Evolutionary conservation across 2,329 filamentous ascomycete genomes (phyloP).

Genomic region (Talaromyces piceae): DNA sequence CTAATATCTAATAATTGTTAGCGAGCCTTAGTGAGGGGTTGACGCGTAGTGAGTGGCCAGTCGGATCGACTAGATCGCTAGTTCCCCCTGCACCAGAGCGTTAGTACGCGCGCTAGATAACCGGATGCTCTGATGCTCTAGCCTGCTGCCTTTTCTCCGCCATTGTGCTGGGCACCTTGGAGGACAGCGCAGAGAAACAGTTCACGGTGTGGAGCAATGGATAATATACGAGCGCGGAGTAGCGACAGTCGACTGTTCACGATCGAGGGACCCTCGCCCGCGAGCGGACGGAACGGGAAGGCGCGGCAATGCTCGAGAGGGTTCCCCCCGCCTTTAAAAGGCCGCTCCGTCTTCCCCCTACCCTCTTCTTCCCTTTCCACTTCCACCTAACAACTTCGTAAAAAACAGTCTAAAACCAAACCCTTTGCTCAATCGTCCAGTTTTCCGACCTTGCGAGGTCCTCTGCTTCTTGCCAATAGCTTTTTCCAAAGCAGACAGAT

Average conservation of each 20-base stretch:
- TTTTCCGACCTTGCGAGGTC: not conserved
- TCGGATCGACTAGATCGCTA: conserved; percentile 3
- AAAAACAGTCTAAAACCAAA: not conserved
- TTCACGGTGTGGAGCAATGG: not conserved
- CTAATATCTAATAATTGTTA: no score
- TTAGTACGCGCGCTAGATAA: not conserved
- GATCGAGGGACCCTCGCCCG: not conserved
- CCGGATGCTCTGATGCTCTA: not conserved
- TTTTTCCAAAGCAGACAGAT: conserved; percentile 30
- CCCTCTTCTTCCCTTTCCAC: not conserved
- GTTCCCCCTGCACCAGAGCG: not conserved
- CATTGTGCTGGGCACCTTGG: not conserved
- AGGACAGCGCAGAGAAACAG: not conserved
- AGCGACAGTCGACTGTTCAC: no score
- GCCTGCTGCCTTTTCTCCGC: not conserved
- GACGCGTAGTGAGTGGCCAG: not conserved
- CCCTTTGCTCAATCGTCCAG: not conserved
- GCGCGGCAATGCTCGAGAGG: not conserved
- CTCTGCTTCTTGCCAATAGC: conserved; percentile 42
- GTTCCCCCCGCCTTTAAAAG: not conserved
- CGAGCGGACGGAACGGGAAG: not conserved
- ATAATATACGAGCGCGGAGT: not conserved
- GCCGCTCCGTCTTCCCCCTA: not conserved
- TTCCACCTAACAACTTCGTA: not conserved
- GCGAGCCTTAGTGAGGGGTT: conserved; percentile 6